Evolutionary conservation across 2,329 filamentous ascomycete species (phyloP), one percentile per base, ranked within the genome.

Genomic region (Fusarium proliferatum): DNA sequence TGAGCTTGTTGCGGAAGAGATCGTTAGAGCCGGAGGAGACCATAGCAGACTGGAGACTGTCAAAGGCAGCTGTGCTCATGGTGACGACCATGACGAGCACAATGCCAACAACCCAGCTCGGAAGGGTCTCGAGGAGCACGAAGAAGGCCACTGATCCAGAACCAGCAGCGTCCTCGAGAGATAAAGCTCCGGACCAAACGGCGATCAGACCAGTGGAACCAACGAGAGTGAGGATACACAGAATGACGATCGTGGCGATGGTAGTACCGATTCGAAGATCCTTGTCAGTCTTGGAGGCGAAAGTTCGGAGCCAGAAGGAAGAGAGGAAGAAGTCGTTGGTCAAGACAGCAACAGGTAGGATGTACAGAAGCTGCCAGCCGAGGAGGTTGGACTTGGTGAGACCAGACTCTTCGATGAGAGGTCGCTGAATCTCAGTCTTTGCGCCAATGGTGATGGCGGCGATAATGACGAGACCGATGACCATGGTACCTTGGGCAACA

Each of bases 241-340:
- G 86, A 28, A 94, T 90, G 30, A 85, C 86, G 7, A 89, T 83
- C 12, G 88, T 88, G 23, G 94, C 93, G 56, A 94, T 86, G n/a
- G 88, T 88, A 36, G 93, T 88, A 55, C 93, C 94, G 61, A 95
- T 86, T 86, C 90, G 91, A 11, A 96, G 88, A 78, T 96, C 93
- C 77, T 88, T 91, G 85, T 96, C 93, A 1, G 92, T 94, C 80
- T 89, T 92, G 58, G 93, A 93, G 23, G 93, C 92, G 78, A 96
- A 96, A 9, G 93, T 93, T 57, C 94, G 91, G 81, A 96, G 89
- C 94, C 94, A 96, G 82, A 94, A 95, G 74, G 90, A 92, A 38
- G 93, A 94, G 48, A 96, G 86, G 85, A 96, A 96, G 86, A 96
- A 95, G 85, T 95, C 91, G 83, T 96, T 96, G 67, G 93, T 95